A percentile compares a stretch with the other conserved stretches of the same genome.
phyloP scores from a whole-genome alignment of 805 yeast genomes.

The Candida wancherniae region DNA sequence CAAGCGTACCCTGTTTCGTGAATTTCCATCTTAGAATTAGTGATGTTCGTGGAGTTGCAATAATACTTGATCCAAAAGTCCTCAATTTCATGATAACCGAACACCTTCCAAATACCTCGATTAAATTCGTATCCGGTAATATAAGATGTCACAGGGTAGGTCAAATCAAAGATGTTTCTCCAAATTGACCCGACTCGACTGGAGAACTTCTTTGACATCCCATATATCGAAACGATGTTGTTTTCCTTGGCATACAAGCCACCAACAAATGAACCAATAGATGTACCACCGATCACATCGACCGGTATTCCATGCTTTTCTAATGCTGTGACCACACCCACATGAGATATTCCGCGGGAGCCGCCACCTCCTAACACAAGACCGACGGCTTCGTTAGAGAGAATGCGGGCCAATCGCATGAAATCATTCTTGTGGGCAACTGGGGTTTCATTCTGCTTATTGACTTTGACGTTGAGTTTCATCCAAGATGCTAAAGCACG shows the following conservation, averaged over 20 bases:
- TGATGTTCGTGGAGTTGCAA: conserved; percentile 90
- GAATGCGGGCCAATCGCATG: conserved; percentile 77
- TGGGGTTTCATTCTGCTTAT: conserved; percentile 15
- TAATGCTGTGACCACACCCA: conserved; percentile 85
- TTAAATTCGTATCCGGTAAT: conserved; percentile 97
- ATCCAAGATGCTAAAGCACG: conserved; percentile 25
- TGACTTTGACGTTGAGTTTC: conserved; percentile 21
- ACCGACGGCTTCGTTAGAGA: conserved; percentile 92
- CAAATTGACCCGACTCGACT: conserved; percentile 78
- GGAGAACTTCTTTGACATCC: conserved; percentile 81
- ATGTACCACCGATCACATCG: conserved; percentile 93
- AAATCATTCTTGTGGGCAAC: conserved; percentile 57
- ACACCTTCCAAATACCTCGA: conserved; percentile 94
- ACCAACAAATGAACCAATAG: conserved; percentile 94
- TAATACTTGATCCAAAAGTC: conserved; percentile 92
- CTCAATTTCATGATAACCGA: conserved; percentile 88
- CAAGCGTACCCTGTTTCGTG: conserved; percentile 92
- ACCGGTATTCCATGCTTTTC: conserved; percentile 93
- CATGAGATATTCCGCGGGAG: conserved; percentile 88
- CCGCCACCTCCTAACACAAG: conserved; percentile 97
- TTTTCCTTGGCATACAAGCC: conserved; percentile 92
- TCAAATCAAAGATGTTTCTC: conserved; percentile 79
- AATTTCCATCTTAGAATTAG: conserved; percentile 91
- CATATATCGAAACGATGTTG: conserved; percentile 85
- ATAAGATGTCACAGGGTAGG: conserved; percentile 91